Evolutionary conservation across 2,329 filamentous ascomycete species (phyloP).

Genomic region (Bipolaris sorokiniana): DNA sequence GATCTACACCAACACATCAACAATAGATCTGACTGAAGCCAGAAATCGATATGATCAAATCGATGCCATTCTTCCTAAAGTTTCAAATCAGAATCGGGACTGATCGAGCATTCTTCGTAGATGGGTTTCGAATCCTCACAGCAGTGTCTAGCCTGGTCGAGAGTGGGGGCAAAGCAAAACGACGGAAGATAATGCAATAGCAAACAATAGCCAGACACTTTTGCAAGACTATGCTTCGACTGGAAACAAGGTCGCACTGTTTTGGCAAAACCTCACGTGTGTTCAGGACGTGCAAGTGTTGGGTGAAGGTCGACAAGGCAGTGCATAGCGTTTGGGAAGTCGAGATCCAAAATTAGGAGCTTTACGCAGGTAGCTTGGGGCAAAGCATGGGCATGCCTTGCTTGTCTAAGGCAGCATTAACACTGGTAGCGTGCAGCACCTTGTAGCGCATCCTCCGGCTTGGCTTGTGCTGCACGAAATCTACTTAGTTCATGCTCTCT

Average conservation of each 20-base stretch:
- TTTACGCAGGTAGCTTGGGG: neutral
- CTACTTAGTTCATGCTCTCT: conserved; percentile 4
- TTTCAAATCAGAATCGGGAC: too few relatives aligned
- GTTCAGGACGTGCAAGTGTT: neutral
- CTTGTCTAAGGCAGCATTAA: neutral
- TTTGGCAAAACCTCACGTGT: neutral
- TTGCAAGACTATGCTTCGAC: neutral
- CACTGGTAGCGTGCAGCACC: conserved; percentile 5
- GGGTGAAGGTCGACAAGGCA: neutral
- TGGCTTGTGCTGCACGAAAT: conserved; percentile 1
- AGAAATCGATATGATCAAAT: neutral
- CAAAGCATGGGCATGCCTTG: neutral
- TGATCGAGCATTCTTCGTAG: too few relatives aligned
- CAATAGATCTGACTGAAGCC: neutral
- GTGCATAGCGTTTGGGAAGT: neutral
- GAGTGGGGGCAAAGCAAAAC: neutral
- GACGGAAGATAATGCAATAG: neutral
- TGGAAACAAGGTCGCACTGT: neutral
- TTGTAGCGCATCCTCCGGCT: conserved; percentile 12
- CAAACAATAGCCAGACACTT: neutral
- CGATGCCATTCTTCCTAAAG: too few relatives aligned
- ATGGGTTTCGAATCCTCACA: neutral
- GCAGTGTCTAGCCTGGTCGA: neutral
- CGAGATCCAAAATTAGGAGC: neutral
- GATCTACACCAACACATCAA: neutral